A percentile compares a stretch with the other conserved stretches of the same genome.
These are phyloP conservation scores for Leptographium lundbergii DNA, from an alignment of 2,329 filamentous ascomycete species.

Conservation along the genomic window DNA sequence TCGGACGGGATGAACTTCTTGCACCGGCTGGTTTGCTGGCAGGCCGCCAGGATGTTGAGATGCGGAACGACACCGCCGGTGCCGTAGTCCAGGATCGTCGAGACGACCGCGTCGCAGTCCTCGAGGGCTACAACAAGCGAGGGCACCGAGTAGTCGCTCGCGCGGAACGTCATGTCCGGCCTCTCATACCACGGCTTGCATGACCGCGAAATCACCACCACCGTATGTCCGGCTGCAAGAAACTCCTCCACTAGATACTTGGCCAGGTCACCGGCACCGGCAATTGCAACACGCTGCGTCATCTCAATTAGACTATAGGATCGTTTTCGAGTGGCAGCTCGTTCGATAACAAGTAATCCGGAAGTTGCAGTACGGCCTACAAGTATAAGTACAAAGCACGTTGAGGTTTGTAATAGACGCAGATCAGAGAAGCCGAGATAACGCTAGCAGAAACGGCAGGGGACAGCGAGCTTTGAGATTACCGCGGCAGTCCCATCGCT, in stretches of 20 bases:
- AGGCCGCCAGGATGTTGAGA: conserved; percentile 4
- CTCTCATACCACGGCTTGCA: conserved; percentile 2
- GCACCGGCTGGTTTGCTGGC: conserved; percentile 1
- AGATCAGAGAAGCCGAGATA: background rate
- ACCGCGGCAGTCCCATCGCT: no score
- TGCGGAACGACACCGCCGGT: conserved; percentile 3
- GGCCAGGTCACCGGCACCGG: conserved; percentile 5
- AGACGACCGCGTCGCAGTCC: conserved; percentile 6
- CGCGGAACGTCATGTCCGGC: background rate
- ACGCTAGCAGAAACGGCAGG: background rate
- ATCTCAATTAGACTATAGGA: background rate
- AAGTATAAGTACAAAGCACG: no score
- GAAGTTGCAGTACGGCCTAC: no score
- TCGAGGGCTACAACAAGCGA: background rate
- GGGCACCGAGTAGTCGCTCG: conserved; percentile 4
- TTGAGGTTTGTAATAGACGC: no score
- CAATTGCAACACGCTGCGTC: conserved; percentile 3
- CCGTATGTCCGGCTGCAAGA: background rate
- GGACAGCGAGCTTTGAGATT: background rate
- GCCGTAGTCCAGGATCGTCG: conserved; percentile 1
- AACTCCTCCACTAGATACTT: conserved; percentile 8
- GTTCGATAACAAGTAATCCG: no score
- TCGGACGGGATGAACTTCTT: conserved; percentile 2
- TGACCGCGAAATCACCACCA: conserved; percentile 4
- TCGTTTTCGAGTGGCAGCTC: no score